These are phyloP conservation scores for Phytophthora sansomeana DNA, from an alignment of 352 stramenopile genomes.

Conservation along the genomic window DNA sequence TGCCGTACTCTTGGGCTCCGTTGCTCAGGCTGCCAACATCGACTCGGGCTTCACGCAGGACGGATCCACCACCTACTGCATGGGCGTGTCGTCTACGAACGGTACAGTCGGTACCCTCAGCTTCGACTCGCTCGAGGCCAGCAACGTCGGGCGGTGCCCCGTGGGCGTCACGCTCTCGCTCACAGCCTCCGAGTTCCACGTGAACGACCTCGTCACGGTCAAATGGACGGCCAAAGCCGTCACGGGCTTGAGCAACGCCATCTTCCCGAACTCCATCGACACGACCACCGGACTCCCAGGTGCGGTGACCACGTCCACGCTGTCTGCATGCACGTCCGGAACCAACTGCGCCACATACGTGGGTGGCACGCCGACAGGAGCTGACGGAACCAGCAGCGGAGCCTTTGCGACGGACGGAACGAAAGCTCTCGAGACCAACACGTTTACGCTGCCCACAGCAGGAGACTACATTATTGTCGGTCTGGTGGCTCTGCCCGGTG, in stretches of 20 bases:
- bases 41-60: slow-evolving; percentile 73
- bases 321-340: slow-evolving; percentile 68
- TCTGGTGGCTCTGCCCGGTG: slow-evolving; percentile 65
- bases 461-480: slow-evolving; percentile 76
- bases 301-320: slow-evolving; percentile 45
- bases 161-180: slow-evolving; percentile 57
- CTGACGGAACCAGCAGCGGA: slow-evolving; percentile 42
- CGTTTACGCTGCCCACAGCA: slow-evolving; percentile 56
- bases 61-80: slow-evolving; percentile 76
- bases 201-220: slow-evolving; percentile 58
- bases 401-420: slow-evolving; percentile 50
- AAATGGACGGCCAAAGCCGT: slow-evolving; percentile 58
- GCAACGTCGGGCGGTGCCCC: slow-evolving; percentile 66
- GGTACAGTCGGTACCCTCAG: slow-evolving; percentile 39
- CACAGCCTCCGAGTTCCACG: slow-evolving; percentile 50
- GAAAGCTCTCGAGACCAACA: slow-evolving; percentile 56
- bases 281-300: slow-evolving; percentile 40
- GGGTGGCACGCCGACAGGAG: slow-evolving; percentile 44
- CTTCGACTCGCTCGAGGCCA: slow-evolving; percentile 54
- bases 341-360: slow-evolving; percentile 73
- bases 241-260: slow-evolving; percentile 45
- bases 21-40: slow-evolving; percentile 42
- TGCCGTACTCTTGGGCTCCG: slow-evolving; percentile 25
- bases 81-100: slow-evolving; percentile 45
- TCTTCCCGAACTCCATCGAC: slow-evolving; percentile 76